These are phyloP conservation scores for Wickerhamiella nectarea DNA, from an alignment of 805 yeast species.

Conservation along the genomic window DNA sequence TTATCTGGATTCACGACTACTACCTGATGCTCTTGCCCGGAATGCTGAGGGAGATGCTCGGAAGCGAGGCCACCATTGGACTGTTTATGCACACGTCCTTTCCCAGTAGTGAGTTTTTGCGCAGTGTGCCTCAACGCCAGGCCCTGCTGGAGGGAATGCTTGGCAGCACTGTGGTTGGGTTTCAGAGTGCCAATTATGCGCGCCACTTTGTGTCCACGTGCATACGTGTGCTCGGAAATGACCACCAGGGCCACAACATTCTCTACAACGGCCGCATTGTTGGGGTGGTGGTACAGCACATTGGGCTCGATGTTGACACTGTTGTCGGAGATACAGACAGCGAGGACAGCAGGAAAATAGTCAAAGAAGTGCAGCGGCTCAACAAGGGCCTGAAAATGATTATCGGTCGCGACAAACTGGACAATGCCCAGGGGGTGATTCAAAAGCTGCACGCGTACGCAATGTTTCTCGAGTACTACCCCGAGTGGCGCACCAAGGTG, in stretches of 20 bases:
- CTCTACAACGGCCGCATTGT: slow-evolving; percentile 67
- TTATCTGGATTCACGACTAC: slow-evolving; percentile 88
- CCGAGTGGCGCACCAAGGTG: slow-evolving; percentile 80
- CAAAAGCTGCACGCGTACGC: slow-evolving; percentile 90
- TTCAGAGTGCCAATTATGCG: slow-evolving; percentile 75
- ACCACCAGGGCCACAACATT: slow-evolving; percentile 34
- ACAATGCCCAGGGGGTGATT: slow-evolving; percentile 80
- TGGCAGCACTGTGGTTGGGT: slow-evolving; percentile 75
- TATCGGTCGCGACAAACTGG: slow-evolving; percentile 88
- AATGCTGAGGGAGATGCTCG: slow-evolving; percentile 61
- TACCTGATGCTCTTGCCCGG: slow-evolving; percentile 72
- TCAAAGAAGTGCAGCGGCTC: slow-evolving; percentile 41
- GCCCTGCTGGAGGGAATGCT: slow-evolving; percentile 80
- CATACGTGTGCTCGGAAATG: slow-evolving; percentile 74
- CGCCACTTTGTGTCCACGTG: slow-evolving; percentile 88
- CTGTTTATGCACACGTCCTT: slow-evolving; percentile 82
- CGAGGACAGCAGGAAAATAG: slow-evolving; percentile 34
- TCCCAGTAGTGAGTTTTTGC: slow-evolving; percentile 86
- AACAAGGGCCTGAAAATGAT: slow-evolving; percentile 47
- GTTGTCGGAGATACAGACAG: slow-evolving; percentile 52
- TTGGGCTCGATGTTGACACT: slow-evolving; percentile 70
- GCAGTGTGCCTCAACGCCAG: slow-evolving; percentile 72
- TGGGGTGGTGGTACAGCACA: slow-evolving; percentile 62
- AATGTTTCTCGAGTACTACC: slow-evolving; percentile 74
- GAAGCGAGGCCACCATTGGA: slow-evolving; percentile 53